Evolutionary conservation across 257 asterid species (phyloP).

Genomic region (Linderniella brevidens): DNA sequence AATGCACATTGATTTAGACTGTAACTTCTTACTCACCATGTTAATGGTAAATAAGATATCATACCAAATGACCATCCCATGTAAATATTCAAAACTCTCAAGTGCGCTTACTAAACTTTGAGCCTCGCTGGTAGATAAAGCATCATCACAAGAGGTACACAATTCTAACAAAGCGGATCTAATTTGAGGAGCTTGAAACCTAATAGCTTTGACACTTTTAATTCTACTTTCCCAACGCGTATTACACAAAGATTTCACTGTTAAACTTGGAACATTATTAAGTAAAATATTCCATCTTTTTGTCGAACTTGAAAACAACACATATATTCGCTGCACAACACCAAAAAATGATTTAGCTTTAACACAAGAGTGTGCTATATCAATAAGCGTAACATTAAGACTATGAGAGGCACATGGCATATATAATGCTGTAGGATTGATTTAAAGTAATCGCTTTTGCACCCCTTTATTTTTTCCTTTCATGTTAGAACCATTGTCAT

Average conservation of each 20-base stretch:
- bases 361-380: not conserved
- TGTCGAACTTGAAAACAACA: not conserved
- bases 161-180: not conserved
- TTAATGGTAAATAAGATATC: not conserved
- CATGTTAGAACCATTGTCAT: not conserved
- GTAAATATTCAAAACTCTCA: not conserved
- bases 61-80: not conserved
- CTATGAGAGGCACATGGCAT: too few relatives aligned
- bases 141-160: not conserved
- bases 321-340: not conserved
- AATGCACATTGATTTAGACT: not conserved
- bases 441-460: not conserved
- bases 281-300: not conserved
- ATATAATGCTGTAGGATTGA: too few relatives aligned
- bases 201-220: not conserved
- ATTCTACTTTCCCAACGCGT: not conserved
- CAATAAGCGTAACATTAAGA: not conserved
- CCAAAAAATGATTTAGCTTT: not conserved
- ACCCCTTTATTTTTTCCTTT: not conserved
- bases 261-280: not conserved
- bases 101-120: not conserved
- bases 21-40: constrained; percentile 1
- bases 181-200: not conserved
- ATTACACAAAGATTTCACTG: not conserved
- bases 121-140: not conserved